Evolutionary conservation across 306 rosid species (phyloP).

Genomic region (Vigna trinervia): DNA sequence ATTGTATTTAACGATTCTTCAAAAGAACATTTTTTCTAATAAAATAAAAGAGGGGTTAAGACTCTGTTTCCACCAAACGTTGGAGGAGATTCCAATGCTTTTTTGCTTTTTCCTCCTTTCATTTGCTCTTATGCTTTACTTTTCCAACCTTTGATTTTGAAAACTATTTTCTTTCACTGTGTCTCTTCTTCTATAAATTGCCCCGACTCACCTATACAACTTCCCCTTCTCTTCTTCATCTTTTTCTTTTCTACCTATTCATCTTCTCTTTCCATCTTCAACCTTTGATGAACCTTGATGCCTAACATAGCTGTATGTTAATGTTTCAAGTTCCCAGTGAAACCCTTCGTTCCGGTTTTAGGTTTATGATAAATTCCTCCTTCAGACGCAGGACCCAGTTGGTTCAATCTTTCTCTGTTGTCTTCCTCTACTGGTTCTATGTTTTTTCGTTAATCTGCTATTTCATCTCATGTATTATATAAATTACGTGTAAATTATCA

Average conservation of each 20-base stretch:
- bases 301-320: not conserved
- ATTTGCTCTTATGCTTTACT: no score
- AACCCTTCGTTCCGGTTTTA: not conserved
- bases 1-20: no score
- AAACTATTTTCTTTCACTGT: not conserved
- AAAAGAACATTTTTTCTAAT: no score
- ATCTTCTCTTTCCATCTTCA: not conserved
- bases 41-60: no score
- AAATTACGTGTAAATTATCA: not conserved
- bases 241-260: not conserved
- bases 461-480: not conserved
- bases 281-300: no score
- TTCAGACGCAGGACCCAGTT: slow-evolving; percentile 84
- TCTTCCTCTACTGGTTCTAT: slow-evolving; percentile 93
- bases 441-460: slow-evolving; percentile 64
- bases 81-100: not conserved
- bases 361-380: slow-evolving; percentile 54
- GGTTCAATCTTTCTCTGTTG: slow-evolving; percentile 93
- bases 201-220: not conserved
- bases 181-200: not conserved
- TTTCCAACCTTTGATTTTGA: not conserved
- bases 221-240: not conserved
- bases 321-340: not conserved
- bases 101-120: not conserved
- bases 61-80: not conserved